A percentile compares a stretch with the other conserved stretches of the same genome.
Evolutionary conservation across 2,329 filamentous ascomycete species (phyloP).

Genomic region (Microsporum ferrugineum): DNA sequence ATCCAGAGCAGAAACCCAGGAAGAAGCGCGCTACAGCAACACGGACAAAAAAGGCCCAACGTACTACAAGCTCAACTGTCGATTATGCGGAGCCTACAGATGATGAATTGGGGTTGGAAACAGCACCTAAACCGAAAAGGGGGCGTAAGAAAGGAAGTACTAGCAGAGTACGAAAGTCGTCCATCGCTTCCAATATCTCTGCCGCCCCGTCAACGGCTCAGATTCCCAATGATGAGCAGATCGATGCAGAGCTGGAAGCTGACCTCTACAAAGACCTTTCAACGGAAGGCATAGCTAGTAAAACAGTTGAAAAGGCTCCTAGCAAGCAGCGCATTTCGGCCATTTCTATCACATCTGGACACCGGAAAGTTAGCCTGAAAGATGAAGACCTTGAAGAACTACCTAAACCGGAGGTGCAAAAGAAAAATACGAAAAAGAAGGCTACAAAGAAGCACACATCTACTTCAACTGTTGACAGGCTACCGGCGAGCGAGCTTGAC

Average conservation of each 20-base stretch:
- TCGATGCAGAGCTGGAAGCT: conserved; percentile 54
- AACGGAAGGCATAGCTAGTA: neutral
- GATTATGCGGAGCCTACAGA: conserved; percentile 20
- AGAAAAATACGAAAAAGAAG: conserved; percentile 14
- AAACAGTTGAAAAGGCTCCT: neutral
- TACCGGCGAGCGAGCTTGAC: neutral
- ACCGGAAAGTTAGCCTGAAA: conserved; percentile 22
- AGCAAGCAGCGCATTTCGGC: neutral
- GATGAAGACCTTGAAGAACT: conserved; percentile 16
- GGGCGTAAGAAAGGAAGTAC: conserved; percentile 25
- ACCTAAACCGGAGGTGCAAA: conserved; percentile 20
- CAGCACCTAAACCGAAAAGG: conserved; percentile 30
- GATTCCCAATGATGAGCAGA: conserved; percentile 51
- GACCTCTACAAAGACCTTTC: conserved; percentile 41
- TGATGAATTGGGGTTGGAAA: conserved; percentile 4
- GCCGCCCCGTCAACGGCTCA: conserved; percentile 36
- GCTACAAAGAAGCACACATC: conserved; percentile 8
- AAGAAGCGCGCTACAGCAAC: conserved; percentile 50
- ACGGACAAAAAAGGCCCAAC: conserved; percentile 39
- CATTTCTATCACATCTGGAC: neutral
- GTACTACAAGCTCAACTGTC: conserved; percentile 11
- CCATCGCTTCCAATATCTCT: conserved; percentile 38
- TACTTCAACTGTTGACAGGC: neutral
- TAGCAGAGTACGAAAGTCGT: conserved; percentile 38
- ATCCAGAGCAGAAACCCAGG: conserved; percentile 31